Conservation (phyloP, 2,329 filamentous ascomycete genomes). For the Aphanocladium album region DNA sequence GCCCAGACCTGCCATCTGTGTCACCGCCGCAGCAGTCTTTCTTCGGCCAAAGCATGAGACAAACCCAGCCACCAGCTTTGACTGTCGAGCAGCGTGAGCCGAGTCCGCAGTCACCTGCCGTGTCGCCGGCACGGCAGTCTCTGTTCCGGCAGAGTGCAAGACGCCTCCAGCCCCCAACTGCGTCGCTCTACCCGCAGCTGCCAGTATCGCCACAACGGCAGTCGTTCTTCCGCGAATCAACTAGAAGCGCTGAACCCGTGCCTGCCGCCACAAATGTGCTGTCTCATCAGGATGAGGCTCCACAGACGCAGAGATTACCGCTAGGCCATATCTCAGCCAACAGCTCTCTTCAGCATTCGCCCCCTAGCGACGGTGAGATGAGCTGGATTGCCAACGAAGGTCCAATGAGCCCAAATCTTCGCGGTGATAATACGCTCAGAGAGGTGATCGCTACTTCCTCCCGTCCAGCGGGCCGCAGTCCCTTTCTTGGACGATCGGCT, state of each 20-base stretch:
- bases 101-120: too few species aligned
- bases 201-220: neutral
- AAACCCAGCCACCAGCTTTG: too few species aligned
- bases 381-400: slow-evolving; percentile 38
- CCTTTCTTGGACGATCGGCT: neutral
- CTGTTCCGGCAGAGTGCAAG: neutral
- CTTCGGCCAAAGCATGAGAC: too few species aligned
- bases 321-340: slow-evolving; percentile 22
- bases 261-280: neutral
- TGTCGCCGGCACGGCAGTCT: too few species aligned
- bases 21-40: neutral
- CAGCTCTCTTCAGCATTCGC: slow-evolving; percentile 30
- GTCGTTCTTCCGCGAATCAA: neutral
- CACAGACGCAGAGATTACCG: neutral
- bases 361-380: slow-evolving; percentile 34
- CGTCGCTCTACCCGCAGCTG: neutral
- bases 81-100: too few species aligned
- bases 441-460: slow-evolving; percentile 21
- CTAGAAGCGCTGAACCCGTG: neutral
- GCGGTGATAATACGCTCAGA: slow-evolving; percentile 30
- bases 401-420: slow-evolving; percentile 30
- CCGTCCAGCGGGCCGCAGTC: neutral
- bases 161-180: neutral
- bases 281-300: neutral
- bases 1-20: neutral